Evolutionary conservation across 805 yeast genomes (phyloP).

Genomic region (Schwanniomyces vanrijiae): DNA sequence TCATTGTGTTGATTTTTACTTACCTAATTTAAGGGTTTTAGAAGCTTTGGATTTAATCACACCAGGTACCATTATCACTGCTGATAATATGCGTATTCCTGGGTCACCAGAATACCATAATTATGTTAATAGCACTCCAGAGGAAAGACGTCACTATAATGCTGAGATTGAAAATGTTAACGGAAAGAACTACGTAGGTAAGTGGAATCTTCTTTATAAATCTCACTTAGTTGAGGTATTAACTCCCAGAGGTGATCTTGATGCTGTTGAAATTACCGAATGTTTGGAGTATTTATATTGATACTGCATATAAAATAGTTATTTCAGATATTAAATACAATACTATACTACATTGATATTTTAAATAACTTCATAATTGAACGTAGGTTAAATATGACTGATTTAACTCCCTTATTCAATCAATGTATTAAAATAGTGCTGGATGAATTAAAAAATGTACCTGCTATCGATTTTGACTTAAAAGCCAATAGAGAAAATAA

Average conservation of each 20-base stretch:
- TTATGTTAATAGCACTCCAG: slow-evolving; percentile 39
- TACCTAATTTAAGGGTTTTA: slow-evolving; percentile 42
- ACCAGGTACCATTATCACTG: slow-evolving; percentile 38
- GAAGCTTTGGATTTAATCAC: slow-evolving; percentile 40
- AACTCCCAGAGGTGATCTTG: slow-evolving; percentile 13
- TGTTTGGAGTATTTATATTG: slow-evolving; percentile 24
- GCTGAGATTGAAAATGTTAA: slow-evolving; percentile 19
- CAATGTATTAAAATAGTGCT: slow-evolving; percentile 48
- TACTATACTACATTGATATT: not conserved
- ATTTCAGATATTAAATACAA: too few relatives aligned
- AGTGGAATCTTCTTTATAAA: slow-evolving; percentile 43
- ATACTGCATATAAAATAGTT: not conserved
- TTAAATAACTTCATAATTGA: not conserved
- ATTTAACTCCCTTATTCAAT: slow-evolving; percentile 47
- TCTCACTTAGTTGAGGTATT: slow-evolving; percentile 22
- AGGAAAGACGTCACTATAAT: slow-evolving; percentile 33
- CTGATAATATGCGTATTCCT: slow-evolving; percentile 35
- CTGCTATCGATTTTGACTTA: slow-evolving; percentile 6
- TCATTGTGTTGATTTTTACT: slow-evolving; percentile 37
- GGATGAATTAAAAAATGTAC: slow-evolving; percentile 23
- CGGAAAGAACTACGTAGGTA: slow-evolving; percentile 30
- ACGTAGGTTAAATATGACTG: slow-evolving; percentile 37
- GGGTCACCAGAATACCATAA: slow-evolving; percentile 41
- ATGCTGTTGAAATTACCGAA: slow-evolving; percentile 33
- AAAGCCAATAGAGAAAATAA: slow-evolving; percentile 5